A percentile compares a stretch with the other conserved stretches of the same genome.
These are phyloP conservation scores for Calonectria multiphialidica DNA, from an alignment of 2,329 filamentous ascomycete species.

Conservation along the genomic window DNA sequence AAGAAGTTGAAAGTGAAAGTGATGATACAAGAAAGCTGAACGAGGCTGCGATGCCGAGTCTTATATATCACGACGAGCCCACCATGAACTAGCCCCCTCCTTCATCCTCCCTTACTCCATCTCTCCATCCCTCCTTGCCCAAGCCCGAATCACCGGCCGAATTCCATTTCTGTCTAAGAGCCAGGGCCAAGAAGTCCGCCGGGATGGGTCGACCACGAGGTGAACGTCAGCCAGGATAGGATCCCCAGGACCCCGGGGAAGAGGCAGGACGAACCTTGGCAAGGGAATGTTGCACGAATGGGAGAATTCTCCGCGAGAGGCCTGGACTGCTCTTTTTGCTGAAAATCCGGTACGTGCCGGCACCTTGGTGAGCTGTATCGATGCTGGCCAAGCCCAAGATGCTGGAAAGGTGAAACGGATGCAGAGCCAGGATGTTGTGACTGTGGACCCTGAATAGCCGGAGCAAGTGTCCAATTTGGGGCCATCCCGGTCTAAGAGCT, in stretches of 20 bases:
- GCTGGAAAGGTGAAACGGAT: slow-evolving; percentile 24
- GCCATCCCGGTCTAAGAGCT: neutral
- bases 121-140: slow-evolving; percentile 2
- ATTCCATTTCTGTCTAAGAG: neutral
- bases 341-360: slow-evolving; percentile 14
- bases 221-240: neutral
- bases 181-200: slow-evolving; percentile 7
- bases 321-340: neutral
- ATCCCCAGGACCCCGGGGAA: neutral
- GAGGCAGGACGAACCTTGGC: neutral
- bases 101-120: no score
- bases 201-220: slow-evolving; percentile 24
- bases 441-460: slow-evolving; percentile 6
- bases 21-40: slow-evolving; percentile 12
- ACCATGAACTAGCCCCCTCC: neutral
- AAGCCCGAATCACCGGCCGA: neutral
- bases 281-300: slow-evolving; percentile 36
- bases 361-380: neutral
- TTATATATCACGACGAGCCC: slow-evolving; percentile 31
- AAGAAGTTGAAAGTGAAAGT: slow-evolving; percentile 27
- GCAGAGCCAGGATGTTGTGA: neutral
- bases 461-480: slow-evolving; percentile 9
- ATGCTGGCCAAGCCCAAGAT: neutral
- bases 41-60: neutral
- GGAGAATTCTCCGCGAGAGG: slow-evolving; percentile 36